Percentiles rank a stretch among this genome's conserved stretches.
phyloP scores from a whole-genome alignment of 2,329 filamentous ascomycete species.

The Penicillium sp. region DNA sequence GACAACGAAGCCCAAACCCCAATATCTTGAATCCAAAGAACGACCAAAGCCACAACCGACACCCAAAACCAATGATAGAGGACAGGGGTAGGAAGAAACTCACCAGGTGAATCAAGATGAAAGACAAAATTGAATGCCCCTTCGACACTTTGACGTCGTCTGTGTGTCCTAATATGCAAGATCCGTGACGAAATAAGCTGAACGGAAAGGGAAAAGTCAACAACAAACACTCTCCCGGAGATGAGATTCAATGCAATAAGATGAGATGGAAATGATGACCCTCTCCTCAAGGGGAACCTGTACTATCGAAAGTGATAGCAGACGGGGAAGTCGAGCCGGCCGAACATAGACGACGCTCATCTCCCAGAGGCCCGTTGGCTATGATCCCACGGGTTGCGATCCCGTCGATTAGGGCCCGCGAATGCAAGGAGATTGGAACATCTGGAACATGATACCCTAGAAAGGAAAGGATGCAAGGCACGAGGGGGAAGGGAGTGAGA shows the following conservation, averaged over 20 bases:
- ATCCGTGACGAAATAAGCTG: conserved; percentile 25
- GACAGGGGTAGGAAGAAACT: conserved; percentile 18
- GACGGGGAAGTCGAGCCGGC: conserved; percentile 34
- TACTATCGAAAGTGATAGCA: conserved; percentile 13
- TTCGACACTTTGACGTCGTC: conserved; percentile 27
- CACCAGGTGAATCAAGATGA: conserved; percentile 29
- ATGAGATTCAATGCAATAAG: conserved; percentile 1
- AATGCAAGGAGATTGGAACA: conserved; percentile 41
- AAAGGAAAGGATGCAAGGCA: conserved; percentile 43
- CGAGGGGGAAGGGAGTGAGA: conserved; percentile 30
- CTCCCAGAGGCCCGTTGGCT: conserved; percentile 19
- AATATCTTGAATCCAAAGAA: neutral
- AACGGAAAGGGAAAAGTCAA: conserved; percentile 35
- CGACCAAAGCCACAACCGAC: neutral
- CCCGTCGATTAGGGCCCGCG: conserved; percentile 25
- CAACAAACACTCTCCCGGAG: conserved; percentile 34
- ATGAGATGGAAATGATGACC: neutral
- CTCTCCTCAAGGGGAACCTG: conserved; percentile 2
- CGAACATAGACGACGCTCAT: conserved; percentile 34
- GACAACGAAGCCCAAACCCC: conserved; percentile 23
- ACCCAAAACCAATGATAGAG: conserved; percentile 4
- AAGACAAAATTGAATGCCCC: conserved; percentile 20
- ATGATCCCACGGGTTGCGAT: neutral
- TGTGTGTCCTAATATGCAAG: conserved; percentile 38
- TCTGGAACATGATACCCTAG: conserved; percentile 21